Conservation (phyloP, 176 grass and related monocot genomes). For the Panicum miliaceum region DNA sequence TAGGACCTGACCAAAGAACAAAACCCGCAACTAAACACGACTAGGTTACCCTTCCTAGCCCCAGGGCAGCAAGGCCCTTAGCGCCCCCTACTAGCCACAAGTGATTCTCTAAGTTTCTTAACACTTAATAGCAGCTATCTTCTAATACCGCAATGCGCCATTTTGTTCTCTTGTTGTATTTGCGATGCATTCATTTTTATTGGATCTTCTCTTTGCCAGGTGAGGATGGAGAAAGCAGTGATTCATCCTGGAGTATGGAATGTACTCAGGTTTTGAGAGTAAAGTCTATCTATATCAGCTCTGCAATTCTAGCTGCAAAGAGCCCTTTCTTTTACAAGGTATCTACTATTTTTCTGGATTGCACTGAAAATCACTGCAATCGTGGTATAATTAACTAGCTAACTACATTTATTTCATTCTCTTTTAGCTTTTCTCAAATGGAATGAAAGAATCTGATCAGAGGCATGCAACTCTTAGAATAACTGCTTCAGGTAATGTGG, state of each 20-base stretch:
- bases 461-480: slow-evolving; percentile 95
- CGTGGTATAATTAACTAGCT: slow-evolving; percentile 42
- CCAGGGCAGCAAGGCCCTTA: no score
- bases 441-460: slow-evolving; percentile 99
- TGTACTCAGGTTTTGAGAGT: slow-evolving; percentile 74
- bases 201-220: slow-evolving; percentile 45
- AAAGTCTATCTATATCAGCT: slow-evolving; percentile 91
- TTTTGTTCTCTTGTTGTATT: slow-evolving; percentile 34
- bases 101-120: background rate
- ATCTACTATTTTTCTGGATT: slow-evolving; percentile 14
- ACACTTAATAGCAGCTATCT: background rate
- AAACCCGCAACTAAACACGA: no score
- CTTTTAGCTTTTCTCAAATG: slow-evolving; percentile 98
- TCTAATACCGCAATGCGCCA: background rate
- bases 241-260: slow-evolving; percentile 72
- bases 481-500: slow-evolving; percentile 84
- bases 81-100: no score
- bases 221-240: slow-evolving; percentile 77
- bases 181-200: slow-evolving; percentile 1
- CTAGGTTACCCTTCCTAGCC: no score
- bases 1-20: no score
- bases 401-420: slow-evolving; percentile 35
- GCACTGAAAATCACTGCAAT: background rate
- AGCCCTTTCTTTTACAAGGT: slow-evolving; percentile 99
- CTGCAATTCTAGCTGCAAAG: slow-evolving; percentile 98